Conservation (phyloP, 768 basidiomycete species). For the Boletus insuetus region DNA sequence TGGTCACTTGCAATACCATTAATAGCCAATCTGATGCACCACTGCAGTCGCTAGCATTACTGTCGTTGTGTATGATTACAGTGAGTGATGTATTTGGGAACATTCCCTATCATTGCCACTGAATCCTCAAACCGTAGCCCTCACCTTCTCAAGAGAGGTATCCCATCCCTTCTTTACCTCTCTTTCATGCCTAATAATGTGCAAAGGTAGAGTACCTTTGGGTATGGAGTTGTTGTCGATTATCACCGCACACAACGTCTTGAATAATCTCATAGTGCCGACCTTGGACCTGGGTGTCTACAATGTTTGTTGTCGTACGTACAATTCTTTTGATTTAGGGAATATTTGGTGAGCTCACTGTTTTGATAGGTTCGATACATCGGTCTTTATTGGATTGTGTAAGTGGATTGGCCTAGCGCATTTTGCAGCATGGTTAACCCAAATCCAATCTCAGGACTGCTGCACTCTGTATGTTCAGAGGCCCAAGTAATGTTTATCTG, state of each 20-base stretch:
- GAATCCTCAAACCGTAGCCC: too few species aligned
- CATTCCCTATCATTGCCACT: too few species aligned
- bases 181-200: too few species aligned
- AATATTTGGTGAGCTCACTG: not conserved
- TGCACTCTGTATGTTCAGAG: not conserved
- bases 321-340: not conserved
- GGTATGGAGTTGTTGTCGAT: too few species aligned
- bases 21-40: too few species aligned
- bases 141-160: too few species aligned
- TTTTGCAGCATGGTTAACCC: not conserved
- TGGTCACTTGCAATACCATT: too few species aligned
- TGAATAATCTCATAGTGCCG: not conserved
- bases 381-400: not conserved
- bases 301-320: not conserved
- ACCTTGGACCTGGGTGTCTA: not conserved
- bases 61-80: not conserved
- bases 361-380: not conserved
- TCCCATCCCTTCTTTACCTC: too few species aligned
- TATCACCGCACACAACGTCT: not conserved
- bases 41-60: not conserved
- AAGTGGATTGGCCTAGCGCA: not conserved
- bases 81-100: not conserved
- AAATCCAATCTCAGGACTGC: not conserved
- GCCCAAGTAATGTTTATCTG: not conserved
- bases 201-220: too few species aligned